Conservation (phyloP, 2,329 filamentous ascomycete genomes). For the Fusarium secorum region DNA sequence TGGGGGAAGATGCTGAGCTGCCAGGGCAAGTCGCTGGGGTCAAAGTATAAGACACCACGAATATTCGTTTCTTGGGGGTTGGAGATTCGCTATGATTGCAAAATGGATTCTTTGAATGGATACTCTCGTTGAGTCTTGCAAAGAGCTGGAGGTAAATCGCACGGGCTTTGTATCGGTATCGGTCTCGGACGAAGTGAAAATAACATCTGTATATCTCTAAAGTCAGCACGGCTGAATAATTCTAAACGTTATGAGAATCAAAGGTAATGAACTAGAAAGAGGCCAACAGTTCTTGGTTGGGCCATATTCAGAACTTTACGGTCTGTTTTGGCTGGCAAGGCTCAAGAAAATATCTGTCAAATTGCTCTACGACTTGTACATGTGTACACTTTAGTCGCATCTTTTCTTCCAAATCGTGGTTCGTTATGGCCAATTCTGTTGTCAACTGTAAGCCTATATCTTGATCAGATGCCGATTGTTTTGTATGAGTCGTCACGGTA, state of each 20-base stretch:
- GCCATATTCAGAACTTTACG: too few relatives aligned
- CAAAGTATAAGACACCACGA: neutral
- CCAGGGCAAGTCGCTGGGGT: neutral
- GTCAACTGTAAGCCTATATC: neutral
- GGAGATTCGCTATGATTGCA: neutral
- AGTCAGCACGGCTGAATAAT: neutral
- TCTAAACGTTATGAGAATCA: too few relatives aligned
- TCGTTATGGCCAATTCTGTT: neutral
- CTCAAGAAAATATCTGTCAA: neutral
- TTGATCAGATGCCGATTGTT: neutral
- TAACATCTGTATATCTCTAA: neutral
- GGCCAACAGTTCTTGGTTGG: neutral
- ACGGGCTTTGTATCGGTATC: neutral
- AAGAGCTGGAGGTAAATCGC: neutral
- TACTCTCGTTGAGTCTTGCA: neutral
- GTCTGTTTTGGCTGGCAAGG: neutral
- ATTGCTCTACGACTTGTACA: neutral
- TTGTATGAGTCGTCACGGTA: accelerated
- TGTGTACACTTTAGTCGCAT: neutral
- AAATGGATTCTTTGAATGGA: too few relatives aligned
- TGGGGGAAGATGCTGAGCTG: neutral
- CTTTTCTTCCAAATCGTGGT: neutral
- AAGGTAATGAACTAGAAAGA: neutral
- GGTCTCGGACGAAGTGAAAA: neutral
- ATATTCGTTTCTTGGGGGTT: neutral